Percentiles rank a stretch among this genome's conserved stretches.
These are phyloP conservation scores for Heritiera fomes DNA, from an alignment of 345 rosid species.

Conservation along the genomic window DNA sequence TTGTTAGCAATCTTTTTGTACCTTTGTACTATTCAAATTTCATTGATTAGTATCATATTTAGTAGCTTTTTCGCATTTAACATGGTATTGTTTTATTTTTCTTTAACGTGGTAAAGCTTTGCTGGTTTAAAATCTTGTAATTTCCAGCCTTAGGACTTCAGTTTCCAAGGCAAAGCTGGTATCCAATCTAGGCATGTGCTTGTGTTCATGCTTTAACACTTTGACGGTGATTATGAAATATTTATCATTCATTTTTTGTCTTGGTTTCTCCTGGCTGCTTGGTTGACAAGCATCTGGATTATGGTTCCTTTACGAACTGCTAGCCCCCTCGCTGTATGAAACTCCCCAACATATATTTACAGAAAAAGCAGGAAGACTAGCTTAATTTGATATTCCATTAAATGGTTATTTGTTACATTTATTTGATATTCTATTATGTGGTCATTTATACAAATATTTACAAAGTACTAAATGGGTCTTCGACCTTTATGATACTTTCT, in stretches of 20 bases:
- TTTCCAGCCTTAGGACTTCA: background rate
- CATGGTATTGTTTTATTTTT: too few species aligned
- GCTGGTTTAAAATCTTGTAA: background rate
- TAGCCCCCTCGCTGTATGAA: background rate
- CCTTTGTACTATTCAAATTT: background rate
- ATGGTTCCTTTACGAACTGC: background rate
- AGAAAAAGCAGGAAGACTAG: background rate
- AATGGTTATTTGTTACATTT: background rate
- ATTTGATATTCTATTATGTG: background rate
- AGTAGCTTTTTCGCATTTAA: background rate
- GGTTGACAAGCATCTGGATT: background rate
- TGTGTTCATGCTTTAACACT: background rate
- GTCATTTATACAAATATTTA: slow-evolving; percentile 3
- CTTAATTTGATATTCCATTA: background rate
- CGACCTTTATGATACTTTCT: slow-evolving; percentile 18
- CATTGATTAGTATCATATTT: background rate
- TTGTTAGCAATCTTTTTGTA: background rate
- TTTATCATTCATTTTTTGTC: background rate
- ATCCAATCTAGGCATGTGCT: background rate
- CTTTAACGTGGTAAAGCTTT: background rate
- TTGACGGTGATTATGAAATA: background rate
- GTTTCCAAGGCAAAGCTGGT: background rate
- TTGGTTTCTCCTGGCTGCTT: background rate
- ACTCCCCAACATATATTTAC: too few species aligned
- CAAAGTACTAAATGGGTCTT: background rate